Percentiles rank a stretch among this genome's conserved stretches.
Conservation (phyloP, 257 asterid genomes). For the Handroanthus guayacan region DNA sequence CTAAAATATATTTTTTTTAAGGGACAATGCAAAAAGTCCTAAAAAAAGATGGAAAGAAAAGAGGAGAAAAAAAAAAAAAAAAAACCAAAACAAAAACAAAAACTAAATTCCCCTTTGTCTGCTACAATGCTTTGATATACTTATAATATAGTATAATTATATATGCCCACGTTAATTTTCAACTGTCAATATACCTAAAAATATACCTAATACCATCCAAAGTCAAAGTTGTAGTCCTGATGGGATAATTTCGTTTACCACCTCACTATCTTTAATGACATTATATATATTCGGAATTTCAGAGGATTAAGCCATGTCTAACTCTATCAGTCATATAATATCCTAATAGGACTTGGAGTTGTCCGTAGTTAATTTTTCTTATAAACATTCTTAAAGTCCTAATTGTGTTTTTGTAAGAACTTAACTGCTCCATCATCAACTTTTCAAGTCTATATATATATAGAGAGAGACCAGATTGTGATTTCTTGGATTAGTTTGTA, state of each 20-base stretch:
- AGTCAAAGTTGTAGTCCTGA: slow-evolving; percentile 24
- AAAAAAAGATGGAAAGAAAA: too few relatives aligned
- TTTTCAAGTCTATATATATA: neutral
- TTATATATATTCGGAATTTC: neutral
- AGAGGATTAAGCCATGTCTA: neutral
- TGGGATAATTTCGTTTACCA: slow-evolving; percentile 36
- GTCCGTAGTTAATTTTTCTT: too few relatives aligned
- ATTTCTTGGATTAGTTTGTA: too few relatives aligned
- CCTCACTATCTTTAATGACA: slow-evolving; percentile 13
- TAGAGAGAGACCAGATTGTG: too few relatives aligned
- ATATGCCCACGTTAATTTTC: neutral
- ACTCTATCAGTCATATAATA: neutral
- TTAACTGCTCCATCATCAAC: neutral
- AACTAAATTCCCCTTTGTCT: neutral
- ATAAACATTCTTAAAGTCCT: neutral
- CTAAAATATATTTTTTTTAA: too few relatives aligned
- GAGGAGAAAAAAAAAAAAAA: too few relatives aligned
- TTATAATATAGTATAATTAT: too few relatives aligned
- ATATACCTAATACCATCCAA: slow-evolving; percentile 35
- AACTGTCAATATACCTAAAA: slow-evolving; percentile 34
- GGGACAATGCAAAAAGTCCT: too few relatives aligned
- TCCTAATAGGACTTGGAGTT: neutral
- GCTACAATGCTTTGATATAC: neutral
- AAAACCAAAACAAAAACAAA: too few relatives aligned
- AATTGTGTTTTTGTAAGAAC: neutral